Percentiles rank a stretch among this genome's conserved stretches.
These are phyloP conservation scores for Yamadazyma epiphylla DNA, from an alignment of 1,139 yeast species.

Conservation along the genomic window DNA sequence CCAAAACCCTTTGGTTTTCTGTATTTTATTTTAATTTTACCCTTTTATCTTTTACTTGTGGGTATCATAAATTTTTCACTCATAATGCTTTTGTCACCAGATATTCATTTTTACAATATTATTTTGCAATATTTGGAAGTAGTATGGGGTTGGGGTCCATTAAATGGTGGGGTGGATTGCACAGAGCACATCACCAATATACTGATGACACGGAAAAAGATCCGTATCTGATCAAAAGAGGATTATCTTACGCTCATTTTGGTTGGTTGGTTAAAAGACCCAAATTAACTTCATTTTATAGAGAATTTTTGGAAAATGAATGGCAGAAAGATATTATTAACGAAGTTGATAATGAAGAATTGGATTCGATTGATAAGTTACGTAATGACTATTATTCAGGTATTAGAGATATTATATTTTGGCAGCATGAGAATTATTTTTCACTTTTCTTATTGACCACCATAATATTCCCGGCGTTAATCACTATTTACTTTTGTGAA, in stretches of 20 bases:
- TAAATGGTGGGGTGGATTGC: constrained; percentile 61
- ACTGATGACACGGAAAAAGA: constrained; percentile 64
- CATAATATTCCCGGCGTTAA: constrained; percentile 43
- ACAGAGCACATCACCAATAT: constrained; percentile 65
- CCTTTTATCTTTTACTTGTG: constrained; percentile 37
- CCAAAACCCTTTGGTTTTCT: constrained; percentile 27
- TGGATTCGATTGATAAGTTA: constrained; percentile 21
- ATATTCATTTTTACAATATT: constrained; percentile 30
- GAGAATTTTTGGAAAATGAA: constrained; percentile 37
- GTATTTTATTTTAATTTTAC: constrained; percentile 35
- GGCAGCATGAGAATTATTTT: constrained; percentile 55
- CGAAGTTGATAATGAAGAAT: constrained; percentile 11
- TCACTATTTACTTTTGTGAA: constrained; percentile 34
- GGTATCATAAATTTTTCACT: constrained; percentile 48
- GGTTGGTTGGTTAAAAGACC: constrained; percentile 63
- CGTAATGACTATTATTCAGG: constrained; percentile 17
- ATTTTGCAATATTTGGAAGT: constrained; percentile 52
- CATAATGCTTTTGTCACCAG: constrained; percentile 51
- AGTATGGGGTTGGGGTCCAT: constrained; percentile 63
- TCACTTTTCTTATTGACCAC: constrained; percentile 43
- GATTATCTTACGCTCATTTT: constrained; percentile 56
- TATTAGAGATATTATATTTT: constrained; percentile 34
- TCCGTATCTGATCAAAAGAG: constrained; percentile 62
- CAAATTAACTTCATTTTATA: constrained; percentile 29
- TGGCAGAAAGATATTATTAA: constrained; percentile 28